A percentile compares a stretch with the other conserved stretches of the same genome.
These are phyloP conservation scores for Populus alba DNA, from an alignment of 345 rosid genomes.

Conservation along the genomic window DNA sequence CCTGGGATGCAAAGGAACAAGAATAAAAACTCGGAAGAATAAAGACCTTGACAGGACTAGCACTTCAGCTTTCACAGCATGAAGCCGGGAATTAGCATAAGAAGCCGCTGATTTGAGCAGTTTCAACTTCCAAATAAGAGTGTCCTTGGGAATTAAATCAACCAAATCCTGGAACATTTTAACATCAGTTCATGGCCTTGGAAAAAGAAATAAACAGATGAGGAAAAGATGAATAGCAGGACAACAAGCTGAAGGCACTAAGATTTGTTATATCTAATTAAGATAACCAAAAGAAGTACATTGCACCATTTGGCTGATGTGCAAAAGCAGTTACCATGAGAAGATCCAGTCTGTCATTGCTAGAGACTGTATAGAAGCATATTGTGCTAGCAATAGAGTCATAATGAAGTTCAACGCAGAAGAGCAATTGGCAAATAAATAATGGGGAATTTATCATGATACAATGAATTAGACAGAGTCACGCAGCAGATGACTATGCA, in stretches of 20 bases:
- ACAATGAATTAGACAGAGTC: neutral
- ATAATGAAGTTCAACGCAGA: neutral
- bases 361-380: neutral
- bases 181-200: neutral
- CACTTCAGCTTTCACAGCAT: constrained; percentile 83
- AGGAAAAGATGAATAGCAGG: neutral
- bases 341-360: neutral
- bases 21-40: constrained; percentile 2
- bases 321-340: neutral
- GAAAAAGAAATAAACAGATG: neutral
- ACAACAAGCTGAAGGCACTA: neutral
- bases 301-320: neutral
- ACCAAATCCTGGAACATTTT: constrained; percentile 43
- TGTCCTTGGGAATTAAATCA: constrained; percentile 58
- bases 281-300: no score
- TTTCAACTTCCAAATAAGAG: constrained; percentile 77
- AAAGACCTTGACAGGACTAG: constrained; percentile 67
- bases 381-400: neutral
- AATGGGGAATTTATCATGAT: neutral
- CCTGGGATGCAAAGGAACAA: neutral
- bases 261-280: neutral
- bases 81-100: constrained; percentile 75
- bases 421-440: neutral
- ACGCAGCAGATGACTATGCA: neutral
- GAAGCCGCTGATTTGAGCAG: constrained; percentile 62